These are phyloP conservation scores for Pisolithus tinctorius DNA, from an alignment of 768 basidiomycete genomes.

Conservation along the genomic window DNA sequence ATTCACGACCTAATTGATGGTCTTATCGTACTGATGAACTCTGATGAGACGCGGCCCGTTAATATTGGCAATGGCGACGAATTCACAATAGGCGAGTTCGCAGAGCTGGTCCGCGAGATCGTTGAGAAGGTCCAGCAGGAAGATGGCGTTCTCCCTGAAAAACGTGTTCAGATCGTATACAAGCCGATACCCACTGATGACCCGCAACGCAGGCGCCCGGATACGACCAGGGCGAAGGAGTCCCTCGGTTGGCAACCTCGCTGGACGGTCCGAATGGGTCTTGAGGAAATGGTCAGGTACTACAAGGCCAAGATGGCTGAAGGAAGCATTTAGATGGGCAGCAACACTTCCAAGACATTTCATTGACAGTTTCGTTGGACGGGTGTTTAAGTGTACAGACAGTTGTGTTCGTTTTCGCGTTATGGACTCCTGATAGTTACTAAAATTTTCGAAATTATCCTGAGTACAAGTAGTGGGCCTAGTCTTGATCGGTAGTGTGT, in stretches of 20 bases:
- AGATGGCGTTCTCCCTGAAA: conserved; percentile 50
- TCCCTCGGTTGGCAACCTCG: conserved; percentile 83
- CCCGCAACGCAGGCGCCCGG: conserved; percentile 89
- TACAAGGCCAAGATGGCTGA: conserved; percentile 88
- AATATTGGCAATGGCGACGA: conserved; percentile 97
- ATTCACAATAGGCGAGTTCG: conserved; percentile 93
- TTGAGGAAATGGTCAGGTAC: conserved; percentile 93
- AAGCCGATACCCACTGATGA: conserved; percentile 87
- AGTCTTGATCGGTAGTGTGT: neutral
- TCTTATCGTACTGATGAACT: conserved; percentile 92
- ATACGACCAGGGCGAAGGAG: conserved; percentile 86
- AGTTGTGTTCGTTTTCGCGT: no score
- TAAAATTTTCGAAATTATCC: neutral
- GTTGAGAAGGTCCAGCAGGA: conserved; percentile 90
- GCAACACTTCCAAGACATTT: neutral
- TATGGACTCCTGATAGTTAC: no score
- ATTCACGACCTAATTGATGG: conserved; percentile 97
- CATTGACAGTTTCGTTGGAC: no score
- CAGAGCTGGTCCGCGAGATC: conserved; percentile 83
- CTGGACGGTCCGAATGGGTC: conserved; percentile 89
- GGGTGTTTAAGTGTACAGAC: no score
- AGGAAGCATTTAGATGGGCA: conserved; percentile 53
- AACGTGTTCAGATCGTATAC: conserved; percentile 63
- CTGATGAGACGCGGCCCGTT: conserved; percentile 84
- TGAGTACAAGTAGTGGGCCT: neutral